Evolutionary conservation across 2,329 filamentous ascomycete genomes (phyloP).

Genomic region (Cercospora beticola): DNA sequence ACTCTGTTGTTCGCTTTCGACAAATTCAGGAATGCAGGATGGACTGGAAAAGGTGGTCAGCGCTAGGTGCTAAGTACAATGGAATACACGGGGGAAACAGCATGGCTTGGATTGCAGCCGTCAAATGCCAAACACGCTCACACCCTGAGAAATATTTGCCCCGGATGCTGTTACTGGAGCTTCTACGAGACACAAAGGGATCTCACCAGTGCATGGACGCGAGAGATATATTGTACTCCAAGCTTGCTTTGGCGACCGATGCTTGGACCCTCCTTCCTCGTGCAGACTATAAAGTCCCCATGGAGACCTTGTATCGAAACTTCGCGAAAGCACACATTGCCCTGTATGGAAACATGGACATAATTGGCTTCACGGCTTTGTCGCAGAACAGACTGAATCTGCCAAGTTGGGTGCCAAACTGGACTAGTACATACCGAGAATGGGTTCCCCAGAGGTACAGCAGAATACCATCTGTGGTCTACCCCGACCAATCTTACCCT

Average conservation of each 20-base stretch:
- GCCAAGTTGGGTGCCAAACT: neutral
- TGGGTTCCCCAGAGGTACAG: neutral
- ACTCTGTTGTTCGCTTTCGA: neutral
- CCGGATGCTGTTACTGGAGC: neutral
- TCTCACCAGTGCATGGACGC: neutral
- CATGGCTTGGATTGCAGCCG: neutral
- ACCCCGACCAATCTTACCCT: neutral
- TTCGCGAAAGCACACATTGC: neutral
- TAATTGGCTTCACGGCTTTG: neutral
- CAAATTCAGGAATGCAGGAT: neutral
- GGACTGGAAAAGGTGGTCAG: too few species aligned
- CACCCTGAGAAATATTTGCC: neutral
- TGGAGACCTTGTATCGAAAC: neutral
- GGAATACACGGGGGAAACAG: too few species aligned
- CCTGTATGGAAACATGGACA: neutral
- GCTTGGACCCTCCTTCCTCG: neutral
- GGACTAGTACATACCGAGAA: neutral
- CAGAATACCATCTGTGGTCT: neutral
- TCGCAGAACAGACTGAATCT: neutral
- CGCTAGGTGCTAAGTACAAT: too few species aligned
- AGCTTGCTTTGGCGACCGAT: neutral
- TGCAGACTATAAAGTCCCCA: neutral
- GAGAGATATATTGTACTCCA: neutral
- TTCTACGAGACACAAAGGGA: neutral
- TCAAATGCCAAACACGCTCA: neutral